Evolutionary conservation across 2,329 filamentous ascomycete genomes (phyloP), one percentile per base, ranked within the genome.

Genomic region (Alternaria metachromatica): DNA sequence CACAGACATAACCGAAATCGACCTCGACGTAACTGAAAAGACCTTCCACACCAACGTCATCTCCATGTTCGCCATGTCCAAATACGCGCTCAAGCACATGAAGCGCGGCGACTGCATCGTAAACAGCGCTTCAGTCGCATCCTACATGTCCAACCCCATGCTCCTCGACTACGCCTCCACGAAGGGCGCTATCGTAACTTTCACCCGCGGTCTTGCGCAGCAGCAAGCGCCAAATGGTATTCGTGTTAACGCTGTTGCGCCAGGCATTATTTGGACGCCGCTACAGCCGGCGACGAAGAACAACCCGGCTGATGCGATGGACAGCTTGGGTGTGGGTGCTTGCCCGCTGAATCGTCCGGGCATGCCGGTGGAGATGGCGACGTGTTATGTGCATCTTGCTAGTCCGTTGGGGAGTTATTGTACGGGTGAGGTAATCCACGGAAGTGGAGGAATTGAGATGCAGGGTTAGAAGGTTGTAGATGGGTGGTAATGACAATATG

Each of bases 81-180:
- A 94, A 78, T 92, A 93, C 73, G 81, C 86, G 12, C 83, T 94
- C 20, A 88, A 88, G 2, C 89, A 93, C 79, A 90, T 95, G 87
- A 86, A 87, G 71, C 78, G 80, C 25, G 92, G 92, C 37, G 85
- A 88, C 64, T 88, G 87, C 23, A 92, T 95, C 74, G 92, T 95
- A 84, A 94, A 94, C 82, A 93, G 91, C 76, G 88, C 90, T 41
- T 93, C 90, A 13, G 89, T 94, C 74, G 94, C 94, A 75, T 90
- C 89, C 23, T 94, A 94, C 80, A 87, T 93, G 65, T 91, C 91
- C 37, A 89, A 91, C 2, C 89, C 89, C 0, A 90, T 93, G 72
- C 85, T 94, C 1, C 86, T 94, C 37, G 92, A 94, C 79, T 94
- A 94, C 81, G 92, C 91, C 0, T 88, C 89, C 2, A 92, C 89